Evolutionary conservation across 441 rosid genomes (phyloP), one percentile per base, ranked within the genome.

Genomic region (Pelargonium citronellum): DNA sequence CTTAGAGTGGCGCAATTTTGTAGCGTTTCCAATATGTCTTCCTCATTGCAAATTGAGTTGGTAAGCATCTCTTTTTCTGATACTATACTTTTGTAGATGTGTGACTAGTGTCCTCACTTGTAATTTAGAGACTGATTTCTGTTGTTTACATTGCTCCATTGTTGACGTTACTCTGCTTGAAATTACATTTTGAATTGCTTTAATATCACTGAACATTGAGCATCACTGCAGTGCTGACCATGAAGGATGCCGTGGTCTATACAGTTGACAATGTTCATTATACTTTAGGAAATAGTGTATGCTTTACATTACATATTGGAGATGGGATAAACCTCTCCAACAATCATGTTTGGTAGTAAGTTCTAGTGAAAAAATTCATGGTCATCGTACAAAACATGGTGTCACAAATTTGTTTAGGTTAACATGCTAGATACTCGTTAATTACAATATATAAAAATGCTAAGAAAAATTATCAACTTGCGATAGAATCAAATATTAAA

Each of bases 41-140:
- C 96, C 41, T 85, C 99, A 0, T 83, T 95, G 78, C 92, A 95
- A 78, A 95, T 95, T 49, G 97, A 95, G 80, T 79, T 95, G 89
- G 98, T 92, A 75, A 80, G 83, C 37, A 43, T 68, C 66, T 65
- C 8, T 46, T 4, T 12, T 19, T 44, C 34, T 68, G 37, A 67
- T 53, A 1, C 9, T 19, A 27, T 27, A 27, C 30, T 27, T 27
- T 27, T 27, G 3, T 2, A 27, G 30, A 1, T 27, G 30, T 27
- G 30, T 27, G 30, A 27, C 30, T 27, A 3, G 30, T 27, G 30
- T 27, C 30, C 3, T 27, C 30, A 0, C 2, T 27, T 27, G 30
- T 27, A 27, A 27, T 27, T 27, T 27, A 27, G 30, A 27, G 30
- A 27, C 30, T 27, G 2, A 27, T 27, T 27, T 27, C 30, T 27